Evolutionary conservation across 768 basidiomycete species (phyloP), one percentile per base, ranked within the genome.

Genomic region (Leccinum barrowsii): DNA sequence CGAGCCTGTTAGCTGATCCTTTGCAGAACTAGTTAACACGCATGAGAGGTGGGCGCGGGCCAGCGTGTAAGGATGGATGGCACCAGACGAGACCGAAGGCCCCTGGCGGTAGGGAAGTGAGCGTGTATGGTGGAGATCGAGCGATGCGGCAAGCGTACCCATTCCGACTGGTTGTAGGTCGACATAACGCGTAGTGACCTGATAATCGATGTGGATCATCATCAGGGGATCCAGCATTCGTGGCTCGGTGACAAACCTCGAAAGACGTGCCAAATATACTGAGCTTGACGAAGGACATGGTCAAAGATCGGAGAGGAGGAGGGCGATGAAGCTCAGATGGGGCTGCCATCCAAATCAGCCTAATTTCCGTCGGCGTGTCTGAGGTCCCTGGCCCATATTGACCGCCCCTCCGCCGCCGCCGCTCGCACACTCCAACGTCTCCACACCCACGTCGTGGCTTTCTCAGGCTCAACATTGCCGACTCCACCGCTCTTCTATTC

Each of bases 121-220:
- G 67, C 21, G 54, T 19, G 61, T 34, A 49, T 37, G 12, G 40
- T 46, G 17, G 21, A 42, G 56, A 58, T 63, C 50, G 35, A 49
- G 50, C 46, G 50, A 63, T 56, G 55, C 51, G 54, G 26, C 42
- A 55, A 49, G 75, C 89, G 75, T 61, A 92, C 96, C 96, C 96
- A 98, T 98, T 73, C 96, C 97, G 48, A 98, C 96, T 28, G 96
- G 96, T 70, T 98, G 96, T 11, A 99, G 87, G 78, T 99, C 97
- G 73, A 97, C 90, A 90, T 99, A 99, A 69, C 97, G 85, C 57
- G 94, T 98, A 22, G 95, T 97, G 58, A 98, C 95, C 90, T 72
- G 44, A 69, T 58, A 63, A 60, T 57, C 60, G 58, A 57, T 40
- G 50, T 50, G 55, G 50, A 66, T 67, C 64, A 52, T 67, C 64